Conservation (phyloP, 352 stramenopile species). For the Phytophthora hybrid region DNA sequence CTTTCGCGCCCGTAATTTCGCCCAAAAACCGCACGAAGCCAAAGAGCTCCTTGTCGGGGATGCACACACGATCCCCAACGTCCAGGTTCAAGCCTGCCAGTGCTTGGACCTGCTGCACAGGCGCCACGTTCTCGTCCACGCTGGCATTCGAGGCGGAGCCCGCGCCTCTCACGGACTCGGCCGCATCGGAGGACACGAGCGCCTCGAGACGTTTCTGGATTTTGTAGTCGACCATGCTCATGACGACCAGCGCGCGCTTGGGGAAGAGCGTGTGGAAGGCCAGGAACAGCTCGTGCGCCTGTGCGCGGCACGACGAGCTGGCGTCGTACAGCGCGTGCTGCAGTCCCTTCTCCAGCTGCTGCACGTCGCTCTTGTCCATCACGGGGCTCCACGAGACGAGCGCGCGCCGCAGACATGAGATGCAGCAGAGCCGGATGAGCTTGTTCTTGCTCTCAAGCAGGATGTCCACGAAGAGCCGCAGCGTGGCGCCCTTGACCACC, state of each 20-base stretch:
- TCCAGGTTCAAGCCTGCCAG: constrained; percentile 57
- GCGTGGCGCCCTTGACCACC: constrained; percentile 77
- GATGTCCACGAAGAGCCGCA: constrained; percentile 80
- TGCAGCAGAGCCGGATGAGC: constrained; percentile 78
- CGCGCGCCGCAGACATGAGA: constrained; percentile 62
- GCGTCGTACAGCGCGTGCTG: constrained; percentile 81
- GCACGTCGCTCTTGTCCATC: constrained; percentile 83
- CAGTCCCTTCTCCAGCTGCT: constrained; percentile 81
- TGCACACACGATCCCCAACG: constrained; percentile 80
- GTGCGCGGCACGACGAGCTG: constrained; percentile 71
- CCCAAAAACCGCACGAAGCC: constrained; percentile 82
- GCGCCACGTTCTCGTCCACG: constrained; percentile 54
- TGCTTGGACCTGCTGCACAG: constrained; percentile 38
- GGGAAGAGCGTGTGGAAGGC: constrained; percentile 83
- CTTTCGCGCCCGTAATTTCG: constrained; percentile 76
- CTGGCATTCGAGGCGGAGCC: constrained; percentile 54
- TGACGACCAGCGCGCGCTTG: constrained; percentile 72
- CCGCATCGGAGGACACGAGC: constrained; percentile 48
- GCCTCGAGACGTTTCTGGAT: constrained; percentile 83
- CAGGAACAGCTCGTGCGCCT: constrained; percentile 76
- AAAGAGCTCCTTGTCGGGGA: constrained; percentile 88
- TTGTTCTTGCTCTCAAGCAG: constrained; percentile 87
- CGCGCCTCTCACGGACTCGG: constrained; percentile 34
- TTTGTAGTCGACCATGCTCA: constrained; percentile 83
- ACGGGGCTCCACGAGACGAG: constrained; percentile 74